A percentile compares a stretch with the other conserved stretches of the same genome.
phyloP scores from a whole-genome alignment of 495 filamentous ascomycete species.

The Aspergillus bertholletiae region DNA sequence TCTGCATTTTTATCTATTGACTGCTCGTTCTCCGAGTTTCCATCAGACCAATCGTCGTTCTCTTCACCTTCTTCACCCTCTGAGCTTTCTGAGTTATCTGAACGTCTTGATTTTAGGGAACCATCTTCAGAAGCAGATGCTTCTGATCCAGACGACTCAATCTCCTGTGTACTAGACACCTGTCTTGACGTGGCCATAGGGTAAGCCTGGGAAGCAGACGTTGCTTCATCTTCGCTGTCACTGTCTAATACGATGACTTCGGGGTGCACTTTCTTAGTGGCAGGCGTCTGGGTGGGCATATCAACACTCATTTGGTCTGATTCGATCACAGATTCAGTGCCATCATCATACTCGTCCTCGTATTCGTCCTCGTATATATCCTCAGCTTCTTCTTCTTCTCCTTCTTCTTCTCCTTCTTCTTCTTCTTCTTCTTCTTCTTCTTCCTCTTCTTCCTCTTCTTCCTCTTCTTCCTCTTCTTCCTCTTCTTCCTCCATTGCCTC shows the following conservation, averaged over 20 bases:
- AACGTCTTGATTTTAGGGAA: neutral
- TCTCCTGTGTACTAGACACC: neutral
- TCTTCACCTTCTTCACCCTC: neutral
- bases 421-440: constrained; percentile 3
- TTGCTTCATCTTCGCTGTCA: constrained; percentile 40
- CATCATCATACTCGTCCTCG: constrained; percentile 8
- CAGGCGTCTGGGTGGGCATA: neutral
- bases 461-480: neutral
- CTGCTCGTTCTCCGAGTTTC: constrained; percentile 5
- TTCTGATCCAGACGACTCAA: neutral
- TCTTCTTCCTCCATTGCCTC: neutral
- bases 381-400: constrained; percentile 1
- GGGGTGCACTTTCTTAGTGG: constrained; percentile 16
- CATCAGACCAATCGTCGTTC: constrained; percentile 5
- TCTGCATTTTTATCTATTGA: constrained; percentile 4
- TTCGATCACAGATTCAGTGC: constrained; percentile 10
- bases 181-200: neutral
- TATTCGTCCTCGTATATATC: constrained; percentile 1
- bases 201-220: constrained; percentile 7
- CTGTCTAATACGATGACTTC: constrained; percentile 44
- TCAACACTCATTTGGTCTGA: constrained; percentile 4
- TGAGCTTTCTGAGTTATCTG: constrained; percentile 1
- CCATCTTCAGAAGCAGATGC: neutral
- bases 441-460: constrained; percentile 1
- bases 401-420: constrained; percentile 4